Percentiles rank a stretch among this genome's conserved stretches.
phyloP scores from a whole-genome alignment of 2,329 filamentous ascomycete genomes.

The Cladophialophora psammophila region DNA sequence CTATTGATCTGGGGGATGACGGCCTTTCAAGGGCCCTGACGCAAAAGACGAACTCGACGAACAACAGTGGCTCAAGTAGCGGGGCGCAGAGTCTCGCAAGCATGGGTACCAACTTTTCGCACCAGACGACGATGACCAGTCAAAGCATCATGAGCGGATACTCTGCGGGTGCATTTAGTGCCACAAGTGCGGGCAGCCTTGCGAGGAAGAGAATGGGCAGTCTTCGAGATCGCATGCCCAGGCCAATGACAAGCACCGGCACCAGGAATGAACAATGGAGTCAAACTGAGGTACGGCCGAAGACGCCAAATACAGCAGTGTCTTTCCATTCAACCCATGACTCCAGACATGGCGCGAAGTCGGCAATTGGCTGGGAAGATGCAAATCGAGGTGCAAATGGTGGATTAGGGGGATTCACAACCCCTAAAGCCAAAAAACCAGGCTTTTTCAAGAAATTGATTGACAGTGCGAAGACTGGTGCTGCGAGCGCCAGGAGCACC shows the following conservation, averaged over 20 bases:
- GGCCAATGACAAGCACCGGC: slow-evolving; percentile 54
- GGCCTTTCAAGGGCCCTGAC: slow-evolving; percentile 81
- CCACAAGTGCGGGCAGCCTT: slow-evolving; percentile 92
- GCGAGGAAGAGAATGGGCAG: slow-evolving; percentile 67
- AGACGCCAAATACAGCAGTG: slow-evolving; percentile 73
- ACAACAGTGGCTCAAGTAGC: slow-evolving; percentile 65
- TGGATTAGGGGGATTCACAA: slow-evolving; percentile 77
- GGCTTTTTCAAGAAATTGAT: slow-evolving; percentile 97
- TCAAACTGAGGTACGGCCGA: slow-evolving; percentile 50
- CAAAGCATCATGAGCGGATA: slow-evolving; percentile 92
- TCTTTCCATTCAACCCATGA: slow-evolving; percentile 91
- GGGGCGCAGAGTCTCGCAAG: slow-evolving; percentile 73
- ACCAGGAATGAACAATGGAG: slow-evolving; percentile 49
- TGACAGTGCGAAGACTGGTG: slow-evolving; percentile 90
- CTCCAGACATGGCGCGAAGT: slow-evolving; percentile 65
- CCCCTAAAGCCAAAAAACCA: slow-evolving; percentile 79
- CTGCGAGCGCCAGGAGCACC: slow-evolving; percentile 85
- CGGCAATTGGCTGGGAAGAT: slow-evolving; percentile 68
- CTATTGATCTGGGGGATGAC: slow-evolving; percentile 76
- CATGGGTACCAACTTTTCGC: slow-evolving; percentile 68
- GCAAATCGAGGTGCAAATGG: slow-evolving; percentile 58
- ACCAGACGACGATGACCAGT: slow-evolving; percentile 78
- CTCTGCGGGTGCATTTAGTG: slow-evolving; percentile 89
- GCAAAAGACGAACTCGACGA: slow-evolving; percentile 84
- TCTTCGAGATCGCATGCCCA: slow-evolving; percentile 44